Percentiles rank a stretch among this genome's conserved stretches.
phyloP scores from a whole-genome alignment of 2,329 filamentous ascomycete genomes.

The Neofusicoccum parvum region DNA sequence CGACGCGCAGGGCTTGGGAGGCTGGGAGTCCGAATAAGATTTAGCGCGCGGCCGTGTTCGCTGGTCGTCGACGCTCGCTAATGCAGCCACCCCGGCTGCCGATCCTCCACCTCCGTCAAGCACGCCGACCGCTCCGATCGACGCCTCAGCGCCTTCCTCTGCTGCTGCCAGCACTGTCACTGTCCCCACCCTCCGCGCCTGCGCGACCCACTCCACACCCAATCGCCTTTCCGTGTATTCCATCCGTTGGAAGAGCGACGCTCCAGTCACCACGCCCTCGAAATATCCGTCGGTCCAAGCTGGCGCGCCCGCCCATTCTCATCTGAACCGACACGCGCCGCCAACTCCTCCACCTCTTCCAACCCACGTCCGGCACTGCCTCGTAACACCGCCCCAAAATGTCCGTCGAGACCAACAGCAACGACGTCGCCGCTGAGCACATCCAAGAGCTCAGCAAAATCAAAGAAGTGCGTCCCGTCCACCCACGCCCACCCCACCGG shows the following conservation, averaged over 20 bases:
- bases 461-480: constrained; percentile 4
- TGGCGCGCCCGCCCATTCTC: no score
- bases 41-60: constrained; percentile 16
- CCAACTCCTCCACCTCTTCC: not conserved
- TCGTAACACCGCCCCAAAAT: not conserved
- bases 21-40: constrained; percentile 15
- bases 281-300: no score
- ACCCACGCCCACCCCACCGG: not conserved
- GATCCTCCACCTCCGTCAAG: constrained; percentile 16
- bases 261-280: no score
- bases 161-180: not conserved
- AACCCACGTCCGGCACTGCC: not conserved
- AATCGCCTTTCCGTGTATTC: not conserved
- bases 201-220: not conserved
- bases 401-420: not conserved
- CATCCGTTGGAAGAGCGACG: no score
- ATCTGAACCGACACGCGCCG: no score
- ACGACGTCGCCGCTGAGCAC: constrained; percentile 16
- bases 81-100: constrained; percentile 10
- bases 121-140: constrained; percentile 4
- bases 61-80: constrained; percentile 7
- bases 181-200: not conserved
- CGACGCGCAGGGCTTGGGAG: not conserved
- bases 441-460: constrained; percentile 20
- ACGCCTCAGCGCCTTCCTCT: not conserved